Percentiles rank a stretch among this genome's conserved stretches.
phyloP scores from a whole-genome alignment of 352 stramenopile genomes.

The Globisporangium lucens region DNA sequence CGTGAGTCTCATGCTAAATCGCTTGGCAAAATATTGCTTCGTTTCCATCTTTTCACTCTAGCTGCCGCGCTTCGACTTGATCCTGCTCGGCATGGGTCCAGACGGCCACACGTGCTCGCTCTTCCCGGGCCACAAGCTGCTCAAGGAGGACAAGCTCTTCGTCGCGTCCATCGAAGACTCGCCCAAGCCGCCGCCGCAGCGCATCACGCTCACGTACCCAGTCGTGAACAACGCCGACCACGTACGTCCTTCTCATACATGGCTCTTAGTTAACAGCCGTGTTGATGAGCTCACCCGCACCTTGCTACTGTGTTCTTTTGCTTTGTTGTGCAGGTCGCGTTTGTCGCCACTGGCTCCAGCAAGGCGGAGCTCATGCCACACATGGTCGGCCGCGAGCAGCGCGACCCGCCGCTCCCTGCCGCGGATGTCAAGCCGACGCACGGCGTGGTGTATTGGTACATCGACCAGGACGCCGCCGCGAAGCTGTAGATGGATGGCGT shows the following conservation, averaged over 20 bases:
- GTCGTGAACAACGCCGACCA: constrained; percentile 91
- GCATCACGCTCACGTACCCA: constrained; percentile 97
- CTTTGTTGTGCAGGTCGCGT: constrained; percentile 63
- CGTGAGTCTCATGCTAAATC: not conserved
- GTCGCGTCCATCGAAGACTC: constrained; percentile 97
- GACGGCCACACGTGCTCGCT: constrained; percentile 98
- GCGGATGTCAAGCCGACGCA: constrained; percentile 66
- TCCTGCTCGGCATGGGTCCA: constrained; percentile 96
- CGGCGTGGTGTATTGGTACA: constrained; percentile 83
- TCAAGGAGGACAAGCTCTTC: constrained; percentile 82
- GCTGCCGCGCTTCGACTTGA: constrained; percentile 92
- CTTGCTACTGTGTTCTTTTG: not conserved
- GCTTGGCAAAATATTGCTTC: not conserved
- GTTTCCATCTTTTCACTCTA: constrained; percentile 13
- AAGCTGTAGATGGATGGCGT: constrained; percentile 39
- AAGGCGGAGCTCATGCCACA: constrained; percentile 89
- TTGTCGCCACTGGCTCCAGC: constrained; percentile 85
- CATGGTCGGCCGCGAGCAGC: constrained; percentile 66
- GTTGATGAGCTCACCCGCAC: not conserved
- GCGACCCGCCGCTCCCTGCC: constrained; percentile 60
- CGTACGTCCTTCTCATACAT: constrained; percentile 30
- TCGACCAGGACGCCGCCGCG: constrained; percentile 72
- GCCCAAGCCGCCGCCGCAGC: constrained; percentile 94
- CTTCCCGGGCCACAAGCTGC: constrained; percentile 93
- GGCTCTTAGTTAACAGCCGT: not conserved